Evolutionary conservation across 306 rosid genomes (phyloP).

Genomic region (Quercus glauca): DNA sequence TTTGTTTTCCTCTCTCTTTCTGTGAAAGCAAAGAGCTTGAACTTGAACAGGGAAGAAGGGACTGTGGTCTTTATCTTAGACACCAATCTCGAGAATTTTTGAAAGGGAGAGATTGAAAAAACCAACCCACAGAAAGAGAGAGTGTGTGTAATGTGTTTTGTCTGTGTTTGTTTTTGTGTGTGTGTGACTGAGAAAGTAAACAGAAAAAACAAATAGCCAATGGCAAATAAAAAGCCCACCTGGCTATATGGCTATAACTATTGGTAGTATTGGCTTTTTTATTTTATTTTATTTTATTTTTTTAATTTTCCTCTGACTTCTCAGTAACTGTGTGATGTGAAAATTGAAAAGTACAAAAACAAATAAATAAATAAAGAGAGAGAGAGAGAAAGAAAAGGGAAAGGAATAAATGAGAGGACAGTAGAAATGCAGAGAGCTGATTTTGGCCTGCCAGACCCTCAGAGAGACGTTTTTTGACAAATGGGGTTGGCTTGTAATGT

Average conservation of each 20-base stretch:
- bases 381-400: conserved; percentile 11
- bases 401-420: conserved; percentile 29
- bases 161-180: conserved; percentile 33
- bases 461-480: conserved; percentile 30
- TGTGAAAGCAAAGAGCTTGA: conserved; percentile 17
- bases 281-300: background rate
- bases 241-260: conserved; percentile 19
- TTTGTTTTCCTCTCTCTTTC: background rate
- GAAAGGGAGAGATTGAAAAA: background rate
- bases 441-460: conserved; percentile 1
- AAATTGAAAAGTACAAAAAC: conserved; percentile 17
- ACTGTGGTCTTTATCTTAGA: conserved; percentile 35
- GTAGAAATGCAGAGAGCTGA: conserved; percentile 10
- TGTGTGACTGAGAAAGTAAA: conserved; percentile 36
- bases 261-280: background rate
- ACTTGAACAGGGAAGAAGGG: conserved; percentile 2
- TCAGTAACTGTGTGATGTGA: conserved; percentile 48
- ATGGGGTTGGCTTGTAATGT: background rate
- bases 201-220: conserved; percentile 35
- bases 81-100: conserved; percentile 59
- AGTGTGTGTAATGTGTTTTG: conserved; percentile 15
- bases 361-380: conserved; percentile 4
- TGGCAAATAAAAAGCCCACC: conserved; percentile 29
- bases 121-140: conserved; percentile 37
- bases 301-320: background rate